These are phyloP conservation scores for Dactylellina haptotyla DNA, from an alignment of 2,329 filamentous ascomycete species.

Conservation along the genomic window DNA sequence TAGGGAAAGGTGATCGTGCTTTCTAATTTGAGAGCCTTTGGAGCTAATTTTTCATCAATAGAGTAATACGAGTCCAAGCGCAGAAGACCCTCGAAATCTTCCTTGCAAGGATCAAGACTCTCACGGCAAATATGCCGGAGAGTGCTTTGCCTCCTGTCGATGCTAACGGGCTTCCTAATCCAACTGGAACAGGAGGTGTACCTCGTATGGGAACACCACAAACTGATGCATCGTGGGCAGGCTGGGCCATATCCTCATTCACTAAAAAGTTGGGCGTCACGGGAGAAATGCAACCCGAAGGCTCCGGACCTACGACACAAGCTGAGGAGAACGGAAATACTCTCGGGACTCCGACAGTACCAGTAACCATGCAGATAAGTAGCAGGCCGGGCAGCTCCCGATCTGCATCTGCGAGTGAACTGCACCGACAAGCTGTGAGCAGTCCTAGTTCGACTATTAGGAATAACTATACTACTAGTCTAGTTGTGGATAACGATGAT, in stretches of 20 bases:
- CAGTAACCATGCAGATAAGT: slow-evolving; percentile 60
- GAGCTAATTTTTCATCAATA: slow-evolving; percentile 56
- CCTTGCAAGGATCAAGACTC: slow-evolving; percentile 82
- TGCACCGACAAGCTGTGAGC: slow-evolving; percentile 71
- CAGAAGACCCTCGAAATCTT: slow-evolving; percentile 89
- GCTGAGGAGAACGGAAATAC: slow-evolving; percentile 63
- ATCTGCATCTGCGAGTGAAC: slow-evolving; percentile 64
- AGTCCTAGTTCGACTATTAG: slow-evolving; percentile 61
- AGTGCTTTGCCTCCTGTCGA: slow-evolving; percentile 74
- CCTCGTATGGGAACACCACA: slow-evolving; percentile 85
- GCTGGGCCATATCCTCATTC: slow-evolving; percentile 98
- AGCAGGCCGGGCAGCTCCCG: slow-evolving; percentile 59
- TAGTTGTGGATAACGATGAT: slow-evolving; percentile 66
- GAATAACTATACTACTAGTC: slow-evolving; percentile 63
- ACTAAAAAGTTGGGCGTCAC: slow-evolving; percentile 92
- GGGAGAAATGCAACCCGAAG: slow-evolving; percentile 77
- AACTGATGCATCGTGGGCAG: slow-evolving; percentile 80
- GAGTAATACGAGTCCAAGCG: slow-evolving; percentile 86
- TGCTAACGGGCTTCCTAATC: slow-evolving; percentile 52
- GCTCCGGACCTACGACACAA: slow-evolving; percentile 65
- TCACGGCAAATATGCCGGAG: slow-evolving; percentile 80
- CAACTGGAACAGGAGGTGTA: slow-evolving; percentile 65
- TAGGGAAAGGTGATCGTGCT: slow-evolving; percentile 57
- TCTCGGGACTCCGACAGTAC: slow-evolving; percentile 62
- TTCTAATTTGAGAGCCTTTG: neutral